Evolutionary conservation across 2,329 filamentous ascomycete species (phyloP).

Genomic region (Epichloe coenophiala): DNA sequence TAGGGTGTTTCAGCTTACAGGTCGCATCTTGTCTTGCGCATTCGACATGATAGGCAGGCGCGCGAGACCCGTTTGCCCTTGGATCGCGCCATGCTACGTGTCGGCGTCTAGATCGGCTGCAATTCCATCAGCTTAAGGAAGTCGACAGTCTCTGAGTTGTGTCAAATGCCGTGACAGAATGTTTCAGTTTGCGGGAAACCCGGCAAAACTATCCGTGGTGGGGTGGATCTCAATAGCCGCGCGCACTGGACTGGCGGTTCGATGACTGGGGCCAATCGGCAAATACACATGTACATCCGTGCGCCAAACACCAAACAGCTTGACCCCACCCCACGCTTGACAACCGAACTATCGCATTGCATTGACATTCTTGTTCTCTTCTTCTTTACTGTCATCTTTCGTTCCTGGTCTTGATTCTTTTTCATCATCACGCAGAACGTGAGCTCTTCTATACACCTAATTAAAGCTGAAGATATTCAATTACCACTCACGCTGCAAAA

Average conservation of each 20-base stretch:
- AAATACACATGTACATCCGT: background rate
- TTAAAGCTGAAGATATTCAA: too few species aligned
- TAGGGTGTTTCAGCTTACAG: constrained; percentile 12
- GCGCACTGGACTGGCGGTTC: background rate
- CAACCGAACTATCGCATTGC: background rate
- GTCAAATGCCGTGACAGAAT: constrained; percentile 7
- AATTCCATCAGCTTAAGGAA: constrained; percentile 6
- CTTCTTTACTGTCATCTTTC: background rate
- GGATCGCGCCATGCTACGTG: constrained; percentile 6
- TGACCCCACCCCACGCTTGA: background rate
- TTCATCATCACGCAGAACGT: too few species aligned
- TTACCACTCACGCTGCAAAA: background rate
- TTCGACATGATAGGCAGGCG: constrained; percentile 18
- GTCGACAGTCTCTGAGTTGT: constrained; percentile 3
- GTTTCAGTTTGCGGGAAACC: background rate
- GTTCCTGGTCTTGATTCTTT: too few species aligned
- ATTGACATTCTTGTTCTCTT: background rate
- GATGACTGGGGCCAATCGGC: background rate
- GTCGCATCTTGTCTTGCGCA: constrained; percentile 19
- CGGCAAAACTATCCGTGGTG: background rate
- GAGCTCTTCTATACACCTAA: too few species aligned
- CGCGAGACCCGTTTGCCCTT: constrained; percentile 17
- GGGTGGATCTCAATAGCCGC: constrained; percentile 6
- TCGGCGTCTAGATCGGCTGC: constrained; percentile 9
- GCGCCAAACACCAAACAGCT: background rate